phyloP scores from a whole-genome alignment of 2,329 filamentous ascomycete species.

The Colletotrichum scovillei region DNA sequence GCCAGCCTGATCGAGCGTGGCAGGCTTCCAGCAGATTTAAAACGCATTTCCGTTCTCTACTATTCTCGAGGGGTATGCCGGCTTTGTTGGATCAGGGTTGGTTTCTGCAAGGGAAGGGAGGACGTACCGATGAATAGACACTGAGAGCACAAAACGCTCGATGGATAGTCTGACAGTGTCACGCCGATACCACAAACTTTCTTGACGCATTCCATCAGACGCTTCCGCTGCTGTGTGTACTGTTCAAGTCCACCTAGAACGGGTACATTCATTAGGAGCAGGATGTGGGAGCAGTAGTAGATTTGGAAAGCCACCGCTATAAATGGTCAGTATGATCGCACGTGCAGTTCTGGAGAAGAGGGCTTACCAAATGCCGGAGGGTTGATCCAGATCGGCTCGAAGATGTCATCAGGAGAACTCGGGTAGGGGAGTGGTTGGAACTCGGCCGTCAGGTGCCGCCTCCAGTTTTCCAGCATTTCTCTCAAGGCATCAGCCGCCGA shows the following conservation, averaged over 20 bases:
- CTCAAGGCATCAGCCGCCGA: conserved; percentile 57
- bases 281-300: conserved; percentile 37
- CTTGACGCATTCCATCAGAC: conserved; percentile 37
- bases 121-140: conserved; percentile 38
- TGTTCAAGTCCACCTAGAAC: conserved; percentile 34
- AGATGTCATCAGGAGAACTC: conserved; percentile 20
- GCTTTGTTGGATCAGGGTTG: conserved; percentile 4
- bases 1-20: conserved; percentile 23
- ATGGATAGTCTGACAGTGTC: conserved; percentile 38
- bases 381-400: conserved; percentile 37
- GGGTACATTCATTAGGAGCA: conserved; percentile 37
- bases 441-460: conserved; percentile 53
- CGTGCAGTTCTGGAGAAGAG: background rate
- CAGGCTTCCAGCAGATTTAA: conserved; percentile 14
- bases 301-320: conserved; percentile 38
- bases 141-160: conserved; percentile 41
- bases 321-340: background rate
- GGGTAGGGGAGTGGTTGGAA: conserved; percentile 53
- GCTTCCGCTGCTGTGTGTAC: conserved; percentile 36
- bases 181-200: conserved; percentile 40
- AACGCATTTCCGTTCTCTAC: background rate
- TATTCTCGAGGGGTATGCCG: conserved; percentile 20
- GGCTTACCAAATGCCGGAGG: conserved; percentile 36
- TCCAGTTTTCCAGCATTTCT: conserved; percentile 62
- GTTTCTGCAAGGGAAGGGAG: background rate